Conservation (phyloP, 306 rosid species). For the Cajanus cajan region DNA sequence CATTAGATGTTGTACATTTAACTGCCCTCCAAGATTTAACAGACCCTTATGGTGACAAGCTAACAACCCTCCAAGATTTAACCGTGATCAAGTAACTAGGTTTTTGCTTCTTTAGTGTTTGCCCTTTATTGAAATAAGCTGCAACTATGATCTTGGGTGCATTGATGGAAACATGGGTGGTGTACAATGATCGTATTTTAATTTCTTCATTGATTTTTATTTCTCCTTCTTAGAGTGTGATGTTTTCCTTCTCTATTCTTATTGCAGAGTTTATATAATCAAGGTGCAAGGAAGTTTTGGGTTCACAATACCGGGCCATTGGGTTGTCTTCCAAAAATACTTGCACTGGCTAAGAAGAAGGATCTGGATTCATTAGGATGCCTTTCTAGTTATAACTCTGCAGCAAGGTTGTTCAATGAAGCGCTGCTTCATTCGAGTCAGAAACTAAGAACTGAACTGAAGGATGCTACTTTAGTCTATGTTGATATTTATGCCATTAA, state of each 20-base stretch:
- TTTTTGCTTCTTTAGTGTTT: no score
- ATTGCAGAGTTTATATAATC: constrained; percentile 62
- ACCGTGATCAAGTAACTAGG: not conserved
- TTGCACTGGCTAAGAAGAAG: constrained; percentile 46
- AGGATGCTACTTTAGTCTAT: constrained; percentile 64
- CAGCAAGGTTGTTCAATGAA: constrained; percentile 72
- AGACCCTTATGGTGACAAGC: no score
- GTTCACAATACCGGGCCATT: constrained; percentile 91
- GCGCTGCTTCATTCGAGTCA: constrained; percentile 46
- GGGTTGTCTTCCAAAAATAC: constrained; percentile 89
- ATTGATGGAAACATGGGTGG: not conserved
- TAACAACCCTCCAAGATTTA: no score
- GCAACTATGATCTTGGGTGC: not conserved
- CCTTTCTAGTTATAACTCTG: constrained; percentile 63
- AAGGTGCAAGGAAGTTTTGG: constrained; percentile 96
- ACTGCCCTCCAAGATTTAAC: no score
- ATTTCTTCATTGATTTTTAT: constrained; percentile 12
- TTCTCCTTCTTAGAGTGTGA: constrained; percentile 1
- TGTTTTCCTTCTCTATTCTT: not conserved
- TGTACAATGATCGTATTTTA: not conserved
- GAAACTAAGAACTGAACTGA: constrained; percentile 53
- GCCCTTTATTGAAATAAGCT: not conserved
- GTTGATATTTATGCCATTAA: constrained; percentile 82
- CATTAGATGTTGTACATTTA: no score
- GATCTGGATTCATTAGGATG: constrained; percentile 71